Evolutionary conservation across 2,329 filamentous ascomycete genomes (phyloP), one percentile per base, ranked within the genome.

Genomic region (Diaporthe sp.): DNA sequence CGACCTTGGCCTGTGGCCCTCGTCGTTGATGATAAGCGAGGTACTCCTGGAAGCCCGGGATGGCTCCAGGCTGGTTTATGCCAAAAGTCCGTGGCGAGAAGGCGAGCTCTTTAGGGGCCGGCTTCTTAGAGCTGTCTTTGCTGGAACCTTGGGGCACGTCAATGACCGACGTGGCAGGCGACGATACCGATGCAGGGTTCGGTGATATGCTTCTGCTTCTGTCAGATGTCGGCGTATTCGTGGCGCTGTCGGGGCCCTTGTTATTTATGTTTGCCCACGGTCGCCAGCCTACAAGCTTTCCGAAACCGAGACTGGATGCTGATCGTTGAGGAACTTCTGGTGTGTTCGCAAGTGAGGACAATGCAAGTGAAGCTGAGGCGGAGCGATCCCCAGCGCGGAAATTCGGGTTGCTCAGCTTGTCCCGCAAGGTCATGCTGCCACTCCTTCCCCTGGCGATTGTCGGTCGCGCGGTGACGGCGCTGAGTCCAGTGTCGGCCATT

Each of bases 51-150:
- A 96, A 93, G 0, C 94, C 94, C 0, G 93, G 91, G 58, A 97
- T 93, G 0, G 91, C 88, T 0, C 94, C 94, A 1, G 90, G 88
- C 81, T 96, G 94, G 80, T 97, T 97, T 81, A 97, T 95, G 0
- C 94, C 94, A 47, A 73, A 77, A 25, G 55, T 77, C 3, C 76
- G 76, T 39, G 76, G 70, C 5, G 76, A 77, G 37, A 75, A 73
- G 6, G 74, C 57, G 28, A 71, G 28, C 17, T 75, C 67, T 61
- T 73, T 75, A 28, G 57, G 34, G 2, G 73, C 49, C 57, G 57
- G 70, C 61, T 70, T 71, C 51, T 65, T 77, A 8, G 61, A 39
- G 15, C 31, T 67, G 20, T 67, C 51, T 9, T 60, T 58, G 42
- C 42, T 65, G 53, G 39, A 13, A 37, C 39, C 57, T 42, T 28